Conservation (phyloP, 2,329 filamentous ascomycete genomes). For the Lachnellula cervina region DNA sequence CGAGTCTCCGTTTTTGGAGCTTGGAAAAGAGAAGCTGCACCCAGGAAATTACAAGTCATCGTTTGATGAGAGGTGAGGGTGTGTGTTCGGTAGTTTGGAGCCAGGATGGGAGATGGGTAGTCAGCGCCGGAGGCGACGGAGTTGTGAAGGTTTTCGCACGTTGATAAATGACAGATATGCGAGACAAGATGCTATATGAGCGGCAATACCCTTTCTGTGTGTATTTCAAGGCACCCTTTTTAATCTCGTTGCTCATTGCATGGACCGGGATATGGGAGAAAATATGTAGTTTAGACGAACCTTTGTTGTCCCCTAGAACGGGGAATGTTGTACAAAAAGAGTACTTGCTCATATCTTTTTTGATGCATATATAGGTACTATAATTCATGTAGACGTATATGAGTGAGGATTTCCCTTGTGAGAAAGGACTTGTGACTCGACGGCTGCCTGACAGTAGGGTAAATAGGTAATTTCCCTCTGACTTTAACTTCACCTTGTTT, state of each 20-base stretch:
- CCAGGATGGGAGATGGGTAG: conserved; percentile 88
- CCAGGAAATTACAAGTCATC: conserved; percentile 89
- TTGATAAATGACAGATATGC: conserved; percentile 25
- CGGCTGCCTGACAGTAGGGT: no score
- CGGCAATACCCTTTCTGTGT: background rate
- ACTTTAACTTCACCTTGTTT: no score
- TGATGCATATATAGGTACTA: background rate
- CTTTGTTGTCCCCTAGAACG: background rate
- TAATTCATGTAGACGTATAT: background rate
- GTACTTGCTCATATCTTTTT: background rate
- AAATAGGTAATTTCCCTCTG: no score
- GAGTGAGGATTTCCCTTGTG: background rate
- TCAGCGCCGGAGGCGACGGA: conserved; percentile 90
- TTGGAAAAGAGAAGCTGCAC: conserved; percentile 92
- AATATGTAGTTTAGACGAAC: background rate
- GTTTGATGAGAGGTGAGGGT: conserved; percentile 92
- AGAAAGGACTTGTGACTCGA: no score
- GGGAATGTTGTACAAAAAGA: background rate
- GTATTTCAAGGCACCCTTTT: background rate
- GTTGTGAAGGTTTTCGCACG: conserved; percentile 86
- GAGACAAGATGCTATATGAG: background rate
- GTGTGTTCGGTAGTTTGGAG: conserved; percentile 95
- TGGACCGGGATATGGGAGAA: background rate
- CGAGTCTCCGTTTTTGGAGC: conserved; percentile 93
- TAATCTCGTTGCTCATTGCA: background rate